Base-by-base conservation (phyloP, 108 stramenopile genomes). In the Ochromonas danica region DNA sequence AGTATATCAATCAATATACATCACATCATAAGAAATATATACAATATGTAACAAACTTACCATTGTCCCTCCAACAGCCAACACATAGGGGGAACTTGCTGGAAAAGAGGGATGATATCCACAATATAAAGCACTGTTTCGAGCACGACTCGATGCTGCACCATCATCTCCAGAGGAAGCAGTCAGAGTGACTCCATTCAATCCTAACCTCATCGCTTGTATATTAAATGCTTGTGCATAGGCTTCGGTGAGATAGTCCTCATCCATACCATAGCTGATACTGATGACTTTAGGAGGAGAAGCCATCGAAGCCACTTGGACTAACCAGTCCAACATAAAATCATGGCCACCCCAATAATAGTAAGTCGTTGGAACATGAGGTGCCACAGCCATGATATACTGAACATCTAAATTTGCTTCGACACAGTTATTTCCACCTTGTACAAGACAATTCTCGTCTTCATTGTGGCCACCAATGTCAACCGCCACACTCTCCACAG, bases 271-370 rank as follows among this genome's bases (percentile, higher is more conserved):
- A 36, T 61, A 78, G 0, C 28, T 33, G 31, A 78, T 30, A 45
- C 61, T 62, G 61, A 79, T 42, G 35, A 85, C 85, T 38, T 45
- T 45, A 28, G 77, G 77, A 36, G 51, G 60, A 0, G 30, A 0
- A 39, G 40, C 60, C 77, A 0, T 61, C 6, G 57, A 28, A 0
- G 14, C 41, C 28, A 78, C 60, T 42, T 51, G 39, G 31, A 35
- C n/a, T 27, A 81, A 30, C 84, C 84, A 85, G 61, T 61, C 71
- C 40, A 71, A 40, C 10, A 80, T 39, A n/a, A 41, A 61, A 63
- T 81, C 80, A 35, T 43, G 51, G 28, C 67, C 42, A 0, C 40
- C 36, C 63, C 63, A 67, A 36, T 78, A 78, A 39, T 38, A 78
- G 17, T 78, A 78, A 22, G 28, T 35, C 35, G 77, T 78, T 61